Base-by-base conservation (phyloP, 1,284 basidiomycete species). In the Ganoderma leucocontextum region DNA sequence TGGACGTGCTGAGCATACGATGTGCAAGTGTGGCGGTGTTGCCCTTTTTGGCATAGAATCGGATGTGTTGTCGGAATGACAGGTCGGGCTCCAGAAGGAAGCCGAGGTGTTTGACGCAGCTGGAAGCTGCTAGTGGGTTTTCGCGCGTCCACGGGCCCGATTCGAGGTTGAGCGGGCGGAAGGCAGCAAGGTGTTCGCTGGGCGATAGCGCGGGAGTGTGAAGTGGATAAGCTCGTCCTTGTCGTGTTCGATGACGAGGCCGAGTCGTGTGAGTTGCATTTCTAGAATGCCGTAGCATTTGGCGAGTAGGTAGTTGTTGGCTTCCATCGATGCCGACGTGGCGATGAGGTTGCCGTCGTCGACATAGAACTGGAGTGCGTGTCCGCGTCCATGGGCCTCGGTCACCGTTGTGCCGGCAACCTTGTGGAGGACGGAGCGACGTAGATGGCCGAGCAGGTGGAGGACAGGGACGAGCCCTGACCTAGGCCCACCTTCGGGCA, bases 1-100 rank as follows among this genome's bases (percentile, higher is more conserved):
- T 67, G 0, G 81, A 81, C 75, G 83, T 83, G 3, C 80, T 78
- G 0, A 83, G 78, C 75, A 81, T 79, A 0, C 71, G 70, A 0
- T 82, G 63, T 0, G 75, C 74, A 9, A 58, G 63, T 2, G 80
- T 73, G 0, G 78, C 75, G 39, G 65, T 73, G 19, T n/a, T n/a
- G 19, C 12, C 44, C 6, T 47, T 47, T 1, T 19, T 1, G 19
- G 44, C 44, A 9, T 47, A 47, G 19, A n/a, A 8, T 2, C 7
- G 4, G 19, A 47, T 4, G 44, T 47, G 44, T 1, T 47, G 6
- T 8, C 6, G 1, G 5, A n/a, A 47, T 0, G 44, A 47, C 5
- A 47, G 44, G 44, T 47, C 44, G 19, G 29, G 29, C 2, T 29
- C 29, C 2, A 47, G 19, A 19, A n/a, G n/a, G 6, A 47, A 47